Evolutionary conservation across 768 basidiomycete species (phyloP).

Genomic region (Holtermannia corniformis): DNA sequence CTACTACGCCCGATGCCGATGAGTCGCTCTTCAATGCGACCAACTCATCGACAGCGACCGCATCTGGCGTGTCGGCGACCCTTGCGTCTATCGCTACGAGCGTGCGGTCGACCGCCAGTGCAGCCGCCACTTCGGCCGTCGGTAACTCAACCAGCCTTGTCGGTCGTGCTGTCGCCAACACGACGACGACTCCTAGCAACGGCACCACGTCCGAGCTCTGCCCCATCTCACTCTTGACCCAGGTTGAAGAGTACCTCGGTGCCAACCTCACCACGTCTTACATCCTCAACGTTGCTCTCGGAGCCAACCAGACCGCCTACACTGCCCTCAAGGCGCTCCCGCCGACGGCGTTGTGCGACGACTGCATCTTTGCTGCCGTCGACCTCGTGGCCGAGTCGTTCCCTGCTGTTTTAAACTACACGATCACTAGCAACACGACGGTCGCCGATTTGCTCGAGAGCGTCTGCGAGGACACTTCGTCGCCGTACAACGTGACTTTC

Average conservation of each 20-base stretch:
- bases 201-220: slow-evolving; percentile 36
- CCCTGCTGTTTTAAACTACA: slow-evolving; percentile 20
- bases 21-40: neutral
- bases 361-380: slow-evolving; percentile 35
- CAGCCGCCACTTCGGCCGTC: neutral
- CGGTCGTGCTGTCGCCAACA: neutral
- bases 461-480: slow-evolving; percentile 18
- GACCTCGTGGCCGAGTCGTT: slow-evolving; percentile 26
- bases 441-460: slow-evolving; percentile 17
- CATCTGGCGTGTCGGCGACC: neutral
- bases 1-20: neutral
- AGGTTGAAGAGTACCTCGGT: slow-evolving; percentile 30
- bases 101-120: slow-evolving; percentile 2
- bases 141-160: neutral
- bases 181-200: slow-evolving; percentile 12
- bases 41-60: neutral
- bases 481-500: slow-evolving; percentile 10
- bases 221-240: slow-evolving; percentile 26
- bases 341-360: slow-evolving; percentile 25
- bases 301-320: slow-evolving; percentile 25
- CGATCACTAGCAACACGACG: slow-evolving; percentile 15
- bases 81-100: neutral
- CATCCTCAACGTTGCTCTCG: slow-evolving; percentile 16
- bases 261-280: slow-evolving; percentile 27
- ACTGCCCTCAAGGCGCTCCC: slow-evolving; percentile 13